Conservation (phyloP, 352 stramenopile species). For the Pythium rhizo-oryzae region DNA sequence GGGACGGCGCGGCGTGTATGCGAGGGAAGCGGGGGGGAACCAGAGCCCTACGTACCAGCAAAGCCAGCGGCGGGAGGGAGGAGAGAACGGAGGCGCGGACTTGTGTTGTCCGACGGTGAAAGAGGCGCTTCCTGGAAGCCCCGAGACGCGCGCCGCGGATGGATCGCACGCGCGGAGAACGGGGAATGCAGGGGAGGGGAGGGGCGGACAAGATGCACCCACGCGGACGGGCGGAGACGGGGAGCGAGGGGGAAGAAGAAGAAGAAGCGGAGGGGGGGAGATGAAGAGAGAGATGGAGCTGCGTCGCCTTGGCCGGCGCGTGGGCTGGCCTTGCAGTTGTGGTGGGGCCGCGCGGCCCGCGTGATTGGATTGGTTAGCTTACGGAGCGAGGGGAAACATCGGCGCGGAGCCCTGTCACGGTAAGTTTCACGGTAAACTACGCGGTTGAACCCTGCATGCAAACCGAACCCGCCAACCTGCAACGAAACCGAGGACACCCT, state of each 20-base stretch:
- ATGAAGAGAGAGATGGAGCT: not conserved
- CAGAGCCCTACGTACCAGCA: slow-evolving; percentile 12
- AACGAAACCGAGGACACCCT: not conserved
- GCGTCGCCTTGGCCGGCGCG: not conserved
- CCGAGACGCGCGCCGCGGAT: not conserved
- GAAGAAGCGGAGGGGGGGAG: not conserved
- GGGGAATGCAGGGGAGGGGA: slow-evolving; percentile 2
- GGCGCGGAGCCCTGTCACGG: slow-evolving; percentile 8
- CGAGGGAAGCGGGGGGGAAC: not conserved
- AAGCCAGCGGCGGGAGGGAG: not conserved
- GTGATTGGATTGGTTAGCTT: slow-evolving; percentile 26
- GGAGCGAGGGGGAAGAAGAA: not conserved
- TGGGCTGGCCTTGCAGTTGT: slow-evolving; percentile 26
- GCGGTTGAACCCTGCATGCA: slow-evolving; percentile 35
- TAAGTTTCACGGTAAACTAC: slow-evolving; percentile 36
- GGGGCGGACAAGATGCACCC: too few relatives aligned
- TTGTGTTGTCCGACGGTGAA: not conserved
- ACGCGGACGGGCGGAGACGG: not conserved
- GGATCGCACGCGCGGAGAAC: slow-evolving; percentile 6
- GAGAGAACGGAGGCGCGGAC: too few relatives aligned
- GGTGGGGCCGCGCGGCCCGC: slow-evolving; percentile 6
- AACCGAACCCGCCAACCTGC: slow-evolving; percentile 33
- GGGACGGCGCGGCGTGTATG: not conserved
- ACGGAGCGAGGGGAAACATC: slow-evolving; percentile 11
- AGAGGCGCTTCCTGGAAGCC: not conserved